These are phyloP conservation scores for Lunasporangiospora selenospora DNA, from an alignment of 192 early-diverging fungal species.

Conservation along the genomic window DNA sequence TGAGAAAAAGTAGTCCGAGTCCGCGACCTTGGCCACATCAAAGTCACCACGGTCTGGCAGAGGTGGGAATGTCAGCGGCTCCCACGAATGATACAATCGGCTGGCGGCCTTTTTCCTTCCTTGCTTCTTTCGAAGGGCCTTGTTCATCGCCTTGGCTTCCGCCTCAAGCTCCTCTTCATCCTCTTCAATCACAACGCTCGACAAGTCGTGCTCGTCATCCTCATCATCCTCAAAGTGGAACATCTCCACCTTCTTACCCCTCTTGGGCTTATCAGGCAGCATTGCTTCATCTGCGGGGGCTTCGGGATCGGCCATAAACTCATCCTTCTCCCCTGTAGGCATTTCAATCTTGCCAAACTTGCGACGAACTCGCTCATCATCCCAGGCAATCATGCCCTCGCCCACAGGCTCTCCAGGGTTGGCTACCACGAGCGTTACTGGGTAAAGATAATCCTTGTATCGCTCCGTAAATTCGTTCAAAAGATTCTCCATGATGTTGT, in stretches of 20 bases:
- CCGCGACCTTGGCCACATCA: constrained; percentile 79
- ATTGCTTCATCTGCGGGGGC: constrained; percentile 16
- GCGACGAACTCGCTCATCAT: constrained; percentile 39
- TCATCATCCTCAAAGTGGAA: constrained; percentile 36
- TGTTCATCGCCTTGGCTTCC: constrained; percentile 44
- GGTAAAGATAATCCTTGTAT: constrained; percentile 75
- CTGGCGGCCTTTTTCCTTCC: constrained; percentile 20
- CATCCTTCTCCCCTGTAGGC: not conserved
- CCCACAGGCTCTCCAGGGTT: constrained; percentile 42
- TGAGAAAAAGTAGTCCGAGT: constrained; percentile 94
- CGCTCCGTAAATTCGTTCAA: constrained; percentile 83
- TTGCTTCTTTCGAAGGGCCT: constrained; percentile 28
- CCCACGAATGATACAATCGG: constrained; percentile 53
- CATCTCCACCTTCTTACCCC: constrained; percentile 17
- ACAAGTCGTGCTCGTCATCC: constrained; percentile 43
- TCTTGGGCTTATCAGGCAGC: constrained; percentile 14
- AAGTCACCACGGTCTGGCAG: constrained; percentile 87
- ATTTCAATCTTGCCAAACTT: constrained; percentile 15
- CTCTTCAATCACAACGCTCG: constrained; percentile 48
- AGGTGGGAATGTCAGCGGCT: constrained; percentile 69
- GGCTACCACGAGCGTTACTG: constrained; percentile 47
- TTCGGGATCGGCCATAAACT: constrained; percentile 18
- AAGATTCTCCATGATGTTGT: constrained; percentile 86
- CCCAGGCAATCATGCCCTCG: constrained; percentile 40
- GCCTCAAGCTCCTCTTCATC: constrained; percentile 54